Base-by-base conservation (phyloP, 805 yeast genomes). In the Zygotorulaspora danielsina region DNA sequence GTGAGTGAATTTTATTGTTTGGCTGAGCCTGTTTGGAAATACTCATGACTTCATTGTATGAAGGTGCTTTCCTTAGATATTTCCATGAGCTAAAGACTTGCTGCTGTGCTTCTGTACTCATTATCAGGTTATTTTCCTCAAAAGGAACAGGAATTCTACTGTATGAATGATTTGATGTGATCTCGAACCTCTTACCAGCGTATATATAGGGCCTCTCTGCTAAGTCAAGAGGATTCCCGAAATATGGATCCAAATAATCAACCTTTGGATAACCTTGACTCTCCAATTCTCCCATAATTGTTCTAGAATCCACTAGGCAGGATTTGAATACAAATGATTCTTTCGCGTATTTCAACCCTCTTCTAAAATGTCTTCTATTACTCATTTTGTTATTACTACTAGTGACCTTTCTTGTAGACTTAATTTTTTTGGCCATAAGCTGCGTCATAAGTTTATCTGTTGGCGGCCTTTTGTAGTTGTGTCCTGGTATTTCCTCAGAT, bases 241-340 rank as follows among this genome's bases (percentile, higher is more conserved):
- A 89, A 48, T 63, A 77, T 0, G 96, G 95, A 45, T 76, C 82
- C 1, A 50, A 41, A 53, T 82, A 81, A 10, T 77, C 71, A 10
- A 76, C 60, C 46, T 72, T 69, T 2, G 83, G 70, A 10, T 71
- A 49, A 0, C 79, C 80, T 18, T 55, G 47, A 0, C 57, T 57
- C 21, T 72, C 77, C 20, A 84, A 64, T 10, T 80, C 73, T 17
- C 63, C 55, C 4, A 68, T 54, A 12, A 79, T 67, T 33, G 67
- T 71, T 3, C 31, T 26, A 21, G 43, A 49, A 1, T 41, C 25
- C 1, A 71, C 36, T 8, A 53, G 47, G 5, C 52, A 42, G 2
- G 22, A 34, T 19, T 61, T 44, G 20, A 44, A 53, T 9, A 13
- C 8, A 22, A 28, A 49, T 2, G 47, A 36, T 7, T 33, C 32